Base-by-base conservation (phyloP, 352 stramenopile species). In the Phytophthora pseudosyringae region DNA sequence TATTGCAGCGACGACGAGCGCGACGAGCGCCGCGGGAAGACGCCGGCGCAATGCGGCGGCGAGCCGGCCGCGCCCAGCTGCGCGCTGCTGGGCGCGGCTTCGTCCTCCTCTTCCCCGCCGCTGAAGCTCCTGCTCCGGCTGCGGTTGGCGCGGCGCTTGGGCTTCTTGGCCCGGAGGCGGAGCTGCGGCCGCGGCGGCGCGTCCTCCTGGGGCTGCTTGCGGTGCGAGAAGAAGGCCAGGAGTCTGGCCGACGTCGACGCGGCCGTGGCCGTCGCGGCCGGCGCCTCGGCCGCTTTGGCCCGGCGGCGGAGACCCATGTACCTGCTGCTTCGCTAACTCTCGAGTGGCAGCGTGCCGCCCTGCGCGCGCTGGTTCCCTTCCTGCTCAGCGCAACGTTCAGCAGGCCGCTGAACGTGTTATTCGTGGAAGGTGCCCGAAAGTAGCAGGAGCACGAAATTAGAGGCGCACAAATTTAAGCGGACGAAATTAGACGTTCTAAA, bases 41-140 rank as follows among this genome's bases (percentile, higher is more conserved):
- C 66, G n/a, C 70, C 70, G 10, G 53, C 33, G 32, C 55, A 71
- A 28, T 51, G 49, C 44, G 53, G 72, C 63, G 29, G 63, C 29
- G 55, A 70, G 45, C 28, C 59, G 71, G 46, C 1, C 21, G 76
- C 74, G n/a, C 69, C 69, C 40, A 89, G 64, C 36, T 78, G 66
- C 16, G 81, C 59, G 40, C 80, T 81, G 40, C 80, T 81, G 28
- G 50, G 33, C 72, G 78, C 18, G 6, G 39, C n/a, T 13, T 61
- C 47, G 39, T 40, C 44, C n/a, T 70, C 64, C 4, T 69, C 59
- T 53, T 61, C 59, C 13, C 38, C 61, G 15, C 51, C 46, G n/a
- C 63, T 69, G 41, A 69, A 64, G 43, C 68, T 76, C 28, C 58
- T 48, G 9, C 59, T 67, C 7, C 54, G 40, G 45, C 59, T 67